phyloP scores from a whole-genome alignment of 2,329 filamentous ascomycete genomes.

The Cercospora brassicicola region DNA sequence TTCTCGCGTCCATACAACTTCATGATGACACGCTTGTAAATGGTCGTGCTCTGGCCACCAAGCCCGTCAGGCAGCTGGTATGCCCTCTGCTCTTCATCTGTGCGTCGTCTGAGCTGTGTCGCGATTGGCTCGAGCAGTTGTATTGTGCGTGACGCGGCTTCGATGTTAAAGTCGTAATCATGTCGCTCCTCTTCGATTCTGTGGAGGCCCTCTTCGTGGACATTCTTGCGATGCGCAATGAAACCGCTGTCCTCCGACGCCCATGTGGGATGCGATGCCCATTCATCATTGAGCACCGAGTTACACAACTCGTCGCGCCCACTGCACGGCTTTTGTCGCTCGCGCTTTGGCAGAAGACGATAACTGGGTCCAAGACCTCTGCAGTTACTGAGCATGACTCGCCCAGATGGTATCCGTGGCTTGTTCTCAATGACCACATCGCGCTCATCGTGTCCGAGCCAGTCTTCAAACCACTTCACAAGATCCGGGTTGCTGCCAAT shows the following conservation, averaged over 20 bases:
- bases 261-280: constrained; percentile 98
- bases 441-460: constrained; percentile 73
- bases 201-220: constrained; percentile 89
- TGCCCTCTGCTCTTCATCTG: constrained; percentile 59
- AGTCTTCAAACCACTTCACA: constrained; percentile 82
- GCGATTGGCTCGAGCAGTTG: constrained; percentile 93
- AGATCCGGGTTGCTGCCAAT: constrained; percentile 86
- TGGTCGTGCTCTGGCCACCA: constrained; percentile 90
- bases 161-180: constrained; percentile 98
- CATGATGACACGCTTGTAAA: constrained; percentile 95
- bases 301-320: constrained; percentile 93
- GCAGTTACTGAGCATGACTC: constrained; percentile 93
- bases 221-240: constrained; percentile 95
- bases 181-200: constrained; percentile 97
- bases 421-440: constrained; percentile 79
- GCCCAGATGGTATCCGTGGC: constrained; percentile 70
- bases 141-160: constrained; percentile 90
- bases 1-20: constrained; percentile 89
- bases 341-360: constrained; percentile 82
- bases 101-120: constrained; percentile 82
- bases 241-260: constrained; percentile 97
- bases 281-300: constrained; percentile 91
- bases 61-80: constrained; percentile 82
- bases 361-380: constrained; percentile 95
- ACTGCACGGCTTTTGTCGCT: constrained; percentile 87